These are phyloP conservation scores for Solanum hybrid DNA, from an alignment of 305 asterid species.

Conservation along the genomic window DNA sequence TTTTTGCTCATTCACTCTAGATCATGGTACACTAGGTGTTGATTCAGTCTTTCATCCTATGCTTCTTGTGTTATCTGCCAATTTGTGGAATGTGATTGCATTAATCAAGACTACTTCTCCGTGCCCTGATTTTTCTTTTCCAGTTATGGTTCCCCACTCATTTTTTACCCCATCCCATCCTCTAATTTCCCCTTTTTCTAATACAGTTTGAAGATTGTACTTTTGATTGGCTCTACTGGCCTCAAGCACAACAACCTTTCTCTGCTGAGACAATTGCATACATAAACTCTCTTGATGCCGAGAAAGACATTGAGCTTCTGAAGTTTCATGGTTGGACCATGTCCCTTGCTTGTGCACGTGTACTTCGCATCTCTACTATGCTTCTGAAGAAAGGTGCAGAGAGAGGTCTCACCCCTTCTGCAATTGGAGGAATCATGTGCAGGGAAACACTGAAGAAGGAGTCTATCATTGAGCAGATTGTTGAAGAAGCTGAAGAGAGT, in stretches of 20 bases:
- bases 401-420: conserved; percentile 58
- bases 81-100: neutral
- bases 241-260: conserved; percentile 61
- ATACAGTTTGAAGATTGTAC: conserved; percentile 76
- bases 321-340: conserved; percentile 62
- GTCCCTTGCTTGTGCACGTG: conserved; percentile 42
- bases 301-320: conserved; percentile 58
- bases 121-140: neutral
- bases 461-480: conserved; percentile 55
- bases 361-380: conserved; percentile 63
- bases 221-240: conserved; percentile 93
- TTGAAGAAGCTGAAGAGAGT: conserved; percentile 48
- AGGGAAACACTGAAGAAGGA: conserved; percentile 57
- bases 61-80: neutral
- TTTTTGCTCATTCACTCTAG: neutral
- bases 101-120: neutral
- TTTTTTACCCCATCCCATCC: neutral
- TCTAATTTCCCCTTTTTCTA: conserved; percentile 1
- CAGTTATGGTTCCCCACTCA: neutral
- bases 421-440: conserved; percentile 70
- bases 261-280: conserved; percentile 41
- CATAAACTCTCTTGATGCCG: conserved; percentile 60
- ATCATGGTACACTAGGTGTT: neutral
- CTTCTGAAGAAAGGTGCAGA: conserved; percentile 70
- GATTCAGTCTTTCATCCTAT: neutral